A percentile compares a stretch with the other conserved stretches of the same genome.
These are phyloP conservation scores for Zelonia costaricensis DNA, from an alignment of 208 protist species.

Conservation along the genomic window DNA sequence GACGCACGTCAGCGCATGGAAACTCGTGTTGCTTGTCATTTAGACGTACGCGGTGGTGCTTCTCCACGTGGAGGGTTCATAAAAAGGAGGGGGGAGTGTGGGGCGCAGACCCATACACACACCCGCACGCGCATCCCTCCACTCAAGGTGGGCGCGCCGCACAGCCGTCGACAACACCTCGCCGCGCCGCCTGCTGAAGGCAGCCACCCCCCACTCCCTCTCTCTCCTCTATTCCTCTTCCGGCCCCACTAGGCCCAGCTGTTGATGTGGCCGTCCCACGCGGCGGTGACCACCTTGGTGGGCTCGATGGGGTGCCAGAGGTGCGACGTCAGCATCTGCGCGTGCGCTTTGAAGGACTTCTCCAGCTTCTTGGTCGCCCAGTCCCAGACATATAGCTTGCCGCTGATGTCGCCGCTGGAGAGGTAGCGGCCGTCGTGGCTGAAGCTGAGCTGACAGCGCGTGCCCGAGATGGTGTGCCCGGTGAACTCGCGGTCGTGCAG, in stretches of 20 bases:
- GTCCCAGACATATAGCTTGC: conserved; percentile 95
- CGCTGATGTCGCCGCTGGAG: conserved; percentile 90
- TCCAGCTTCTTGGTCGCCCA: conserved; percentile 89
- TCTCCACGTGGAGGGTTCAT: no score
- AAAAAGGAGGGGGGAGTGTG: no score
- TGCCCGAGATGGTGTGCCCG: conserved; percentile 94
- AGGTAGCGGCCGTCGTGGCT: conserved; percentile 93
- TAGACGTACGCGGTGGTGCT: no score
- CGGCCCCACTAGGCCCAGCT: conserved; percentile 77
- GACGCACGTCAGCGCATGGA: no score
- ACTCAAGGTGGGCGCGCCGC: no score
- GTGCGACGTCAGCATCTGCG: conserved; percentile 86
- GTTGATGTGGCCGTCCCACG: conserved; percentile 95
- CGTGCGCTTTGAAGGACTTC: conserved; percentile 85
- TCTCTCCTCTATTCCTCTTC: no score
- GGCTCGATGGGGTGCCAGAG: conserved; percentile 94
- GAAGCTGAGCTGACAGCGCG: conserved; percentile 91
- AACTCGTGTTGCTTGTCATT: no score
- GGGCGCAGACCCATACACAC: no score
- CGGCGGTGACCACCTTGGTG: conserved; percentile 88
- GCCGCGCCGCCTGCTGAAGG: no score
- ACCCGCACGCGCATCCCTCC: no score
- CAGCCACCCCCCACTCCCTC: no score
- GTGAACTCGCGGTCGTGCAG: conserved; percentile 89
- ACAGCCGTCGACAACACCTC: no score